Base-by-base conservation (phyloP, 805 yeast species). In the Dipodascus geniculatus region DNA sequence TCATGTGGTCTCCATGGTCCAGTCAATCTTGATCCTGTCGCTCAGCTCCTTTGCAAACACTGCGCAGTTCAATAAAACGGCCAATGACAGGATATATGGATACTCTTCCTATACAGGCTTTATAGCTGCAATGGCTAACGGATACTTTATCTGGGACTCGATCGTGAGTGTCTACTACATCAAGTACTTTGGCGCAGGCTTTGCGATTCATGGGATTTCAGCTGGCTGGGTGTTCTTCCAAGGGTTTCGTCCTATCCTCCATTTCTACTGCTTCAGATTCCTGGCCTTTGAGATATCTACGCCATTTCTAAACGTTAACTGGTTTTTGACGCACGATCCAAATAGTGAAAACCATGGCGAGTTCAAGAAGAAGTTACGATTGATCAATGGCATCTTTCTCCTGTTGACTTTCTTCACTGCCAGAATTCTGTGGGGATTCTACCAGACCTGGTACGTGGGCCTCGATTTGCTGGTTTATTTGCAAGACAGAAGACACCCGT, bases 141-240 rank as follows among this genome's bases (percentile, higher is more conserved):
- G 98, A 2, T 93, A 93, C 71, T 93, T 93, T 65, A 59, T 87
- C 22, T 93, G 99, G 99, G 99, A 93, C 68, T 56, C 83, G 35
- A 68, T 70, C 55, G 82, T 89, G 53, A 89, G 97, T 65, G 3
- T 81, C 6, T 69, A 68, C 51, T 75, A 85, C 70, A 80, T 72
- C 65, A 70, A 75, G 51, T 65, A 86, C 58, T 93, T 87, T 68
- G 98, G 99, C 0, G 52, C 79, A 16, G 88, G 90, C 48, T 93
- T 87, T 68, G 70, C 87, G 54, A 70, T 87, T 55, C 99, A 93
- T 65, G 98, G 95, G 0, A 60, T 79, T 44, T 88, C 90, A 0
- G 88, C 98, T 0, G 68, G 87, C 53, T 78, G 77, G 61, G 96
- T 87, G 42, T 87, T 90, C 64, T 62, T 70, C 1, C 68, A 78